Percentiles rank a stretch among this genome's conserved stretches.
Conservation (phyloP, 495 filamentous ascomycete genomes). For the Corynascus novoguineensis region DNA sequence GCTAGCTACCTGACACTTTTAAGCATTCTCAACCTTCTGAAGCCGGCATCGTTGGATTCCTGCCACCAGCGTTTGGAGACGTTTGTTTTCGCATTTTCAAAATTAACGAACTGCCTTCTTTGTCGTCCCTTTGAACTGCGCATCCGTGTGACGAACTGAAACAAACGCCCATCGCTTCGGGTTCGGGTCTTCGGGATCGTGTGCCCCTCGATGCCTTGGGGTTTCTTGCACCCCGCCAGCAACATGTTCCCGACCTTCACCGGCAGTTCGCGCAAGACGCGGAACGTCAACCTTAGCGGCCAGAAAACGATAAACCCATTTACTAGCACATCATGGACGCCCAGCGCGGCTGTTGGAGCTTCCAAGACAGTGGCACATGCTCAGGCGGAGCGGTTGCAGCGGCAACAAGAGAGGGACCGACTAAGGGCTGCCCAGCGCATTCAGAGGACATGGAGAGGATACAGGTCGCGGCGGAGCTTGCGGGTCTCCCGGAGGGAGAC, state of each 20-base stretch:
- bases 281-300: constrained; percentile 92
- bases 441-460: constrained; percentile 80
- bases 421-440: constrained; percentile 68
- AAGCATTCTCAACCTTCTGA: background rate
- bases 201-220: background rate
- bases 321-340: constrained; percentile 48
- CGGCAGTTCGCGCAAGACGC: constrained; percentile 73
- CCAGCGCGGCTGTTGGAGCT: constrained; percentile 47
- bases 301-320: constrained; percentile 68
- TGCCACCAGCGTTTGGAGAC: background rate
- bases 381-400: constrained; percentile 70
- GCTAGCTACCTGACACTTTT: too few species aligned
- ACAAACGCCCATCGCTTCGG: background rate
- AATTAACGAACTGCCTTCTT: background rate
- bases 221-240: background rate
- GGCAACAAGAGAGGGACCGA: constrained; percentile 77
- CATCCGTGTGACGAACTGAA: background rate
- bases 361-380: constrained; percentile 78
- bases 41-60: background rate
- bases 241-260: constrained; percentile 88
- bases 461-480: constrained; percentile 56
- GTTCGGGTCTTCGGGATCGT: background rate
- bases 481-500: constrained; percentile 53
- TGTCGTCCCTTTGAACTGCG: background rate
- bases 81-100: background rate